phyloP scores from a whole-genome alignment of 768 basidiomycete species.

The Russula ochroleuca region DNA sequence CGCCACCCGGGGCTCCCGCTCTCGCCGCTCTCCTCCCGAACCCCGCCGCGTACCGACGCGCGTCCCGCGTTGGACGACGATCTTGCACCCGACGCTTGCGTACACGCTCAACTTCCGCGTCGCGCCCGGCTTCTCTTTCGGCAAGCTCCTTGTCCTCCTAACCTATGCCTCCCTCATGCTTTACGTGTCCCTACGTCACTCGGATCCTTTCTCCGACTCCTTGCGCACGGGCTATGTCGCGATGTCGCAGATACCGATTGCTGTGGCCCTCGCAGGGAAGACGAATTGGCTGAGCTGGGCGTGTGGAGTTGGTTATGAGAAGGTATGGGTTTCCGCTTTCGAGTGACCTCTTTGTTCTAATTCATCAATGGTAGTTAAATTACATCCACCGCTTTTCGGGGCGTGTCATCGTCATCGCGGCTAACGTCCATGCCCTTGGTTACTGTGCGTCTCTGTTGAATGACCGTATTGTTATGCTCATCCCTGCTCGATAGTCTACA shows the following conservation, averaged over 20 bases:
- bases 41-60: conserved; percentile 32
- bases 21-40: background rate
- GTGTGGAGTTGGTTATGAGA: conserved; percentile 46
- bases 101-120: conserved; percentile 36
- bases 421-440: conserved; percentile 42
- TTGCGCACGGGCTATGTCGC: conserved; percentile 37
- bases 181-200: conserved; percentile 37
- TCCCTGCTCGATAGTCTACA: conserved; percentile 4
- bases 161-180: conserved; percentile 37
- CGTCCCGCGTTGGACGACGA: conserved; percentile 38
- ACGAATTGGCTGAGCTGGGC: conserved; percentile 43
- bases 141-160: conserved; percentile 37
- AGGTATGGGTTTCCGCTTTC: conserved; percentile 33
- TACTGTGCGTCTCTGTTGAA: conserved; percentile 36
- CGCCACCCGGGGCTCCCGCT: background rate
- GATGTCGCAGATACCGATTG: conserved; percentile 44
- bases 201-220: conserved; percentile 37
- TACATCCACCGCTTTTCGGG: conserved; percentile 55
- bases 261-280: conserved; percentile 46
- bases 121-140: conserved; percentile 37
- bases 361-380: conserved; percentile 41
- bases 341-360: background rate
- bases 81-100: conserved; percentile 35
- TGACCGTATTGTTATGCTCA: background rate
- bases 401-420: conserved; percentile 38